Base-by-base conservation (phyloP, 2,329 filamentous ascomycete species). In the Aspergillus candidus region DNA sequence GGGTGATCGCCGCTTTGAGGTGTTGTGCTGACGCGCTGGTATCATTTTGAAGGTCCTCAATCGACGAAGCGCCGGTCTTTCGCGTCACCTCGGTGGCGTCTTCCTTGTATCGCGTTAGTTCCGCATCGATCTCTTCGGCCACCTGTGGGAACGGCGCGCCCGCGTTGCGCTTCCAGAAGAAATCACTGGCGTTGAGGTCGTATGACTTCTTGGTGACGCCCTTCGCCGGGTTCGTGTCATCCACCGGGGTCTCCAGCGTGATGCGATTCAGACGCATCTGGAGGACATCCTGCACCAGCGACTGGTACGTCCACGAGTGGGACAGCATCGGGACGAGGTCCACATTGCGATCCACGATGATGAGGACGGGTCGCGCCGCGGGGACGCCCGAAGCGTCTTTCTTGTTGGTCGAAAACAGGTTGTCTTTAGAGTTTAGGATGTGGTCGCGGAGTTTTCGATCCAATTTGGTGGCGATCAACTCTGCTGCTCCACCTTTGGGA, bases 281-380 rank as follows among this genome's bases (percentile, higher is more conserved):
- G 35, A 88, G 73, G 4, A 88, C 84, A 65, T 88, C 82, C 52
- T 83, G 86, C 12, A 94, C 86, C 10, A 95, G 73, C 6, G 87
- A 93, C 65, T 94, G 89, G 57, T 94, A 85, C 4, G 81, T 89
- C 86, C 86, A 90, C 1, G 90, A 96, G 68, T 98, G 93, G 11
- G 91, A 96, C n/a, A 98, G 78, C 93, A 98, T 97, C 2, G 93
- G 90, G 52, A 95, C 88, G 41, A 98, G 72, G 66, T 98, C 93
- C 35, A 98, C 83, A 60, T 96, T 97, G 55, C 93, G 84, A 68
- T 98, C 93, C 38, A 97, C 84, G 41, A 98, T 86, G 53, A 98
- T 82, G 36, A 98, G 79, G 0, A 97, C 88, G 1, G 94, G 93
- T 38, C 94, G 76, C 17, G 88, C 86, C 7, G 83, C 79, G 2